Evolutionary conservation across 208 protist species (phyloP).

Genomic region (Trichomonas vaginalis): DNA sequence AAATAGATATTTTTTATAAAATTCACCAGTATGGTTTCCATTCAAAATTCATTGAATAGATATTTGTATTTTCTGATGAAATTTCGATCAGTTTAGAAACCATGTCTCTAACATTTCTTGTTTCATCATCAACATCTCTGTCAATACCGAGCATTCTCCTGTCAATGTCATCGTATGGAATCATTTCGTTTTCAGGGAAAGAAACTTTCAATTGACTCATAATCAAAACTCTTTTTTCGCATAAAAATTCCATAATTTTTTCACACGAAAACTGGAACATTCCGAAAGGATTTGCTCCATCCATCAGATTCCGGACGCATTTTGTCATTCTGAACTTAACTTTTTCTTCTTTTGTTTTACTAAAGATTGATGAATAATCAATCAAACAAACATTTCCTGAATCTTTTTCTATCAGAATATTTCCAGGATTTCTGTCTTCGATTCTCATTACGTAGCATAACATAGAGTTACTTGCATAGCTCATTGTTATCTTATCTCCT

Average conservation of each 20-base stretch:
- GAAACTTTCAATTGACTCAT: not conserved
- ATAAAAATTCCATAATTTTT: not conserved
- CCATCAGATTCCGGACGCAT: not conserved
- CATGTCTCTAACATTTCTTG: not conserved
- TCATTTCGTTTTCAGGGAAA: not conserved
- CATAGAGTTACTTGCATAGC: not conserved
- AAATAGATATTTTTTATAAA: no score
- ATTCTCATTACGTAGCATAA: not conserved
- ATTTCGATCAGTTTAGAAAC: not conserved
- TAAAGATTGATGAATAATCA: not conserved
- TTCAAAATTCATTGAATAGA: not conserved
- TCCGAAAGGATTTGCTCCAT: not conserved
- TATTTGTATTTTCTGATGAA: not conserved
- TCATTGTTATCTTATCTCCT: not conserved
- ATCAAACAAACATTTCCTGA: not conserved
- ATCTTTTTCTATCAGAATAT: not conserved
- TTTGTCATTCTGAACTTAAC: not conserved
- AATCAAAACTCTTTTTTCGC: not conserved
- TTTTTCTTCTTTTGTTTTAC: not conserved
- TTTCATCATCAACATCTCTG: not conserved
- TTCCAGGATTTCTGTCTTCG: not conserved
- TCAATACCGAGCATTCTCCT: not conserved
- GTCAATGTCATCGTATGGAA: not conserved
- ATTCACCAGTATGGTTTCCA: not conserved
- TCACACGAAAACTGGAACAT: not conserved